Conservation (phyloP, 495 filamentous ascomycete species). For the Daldinia bambusicola region DNA sequence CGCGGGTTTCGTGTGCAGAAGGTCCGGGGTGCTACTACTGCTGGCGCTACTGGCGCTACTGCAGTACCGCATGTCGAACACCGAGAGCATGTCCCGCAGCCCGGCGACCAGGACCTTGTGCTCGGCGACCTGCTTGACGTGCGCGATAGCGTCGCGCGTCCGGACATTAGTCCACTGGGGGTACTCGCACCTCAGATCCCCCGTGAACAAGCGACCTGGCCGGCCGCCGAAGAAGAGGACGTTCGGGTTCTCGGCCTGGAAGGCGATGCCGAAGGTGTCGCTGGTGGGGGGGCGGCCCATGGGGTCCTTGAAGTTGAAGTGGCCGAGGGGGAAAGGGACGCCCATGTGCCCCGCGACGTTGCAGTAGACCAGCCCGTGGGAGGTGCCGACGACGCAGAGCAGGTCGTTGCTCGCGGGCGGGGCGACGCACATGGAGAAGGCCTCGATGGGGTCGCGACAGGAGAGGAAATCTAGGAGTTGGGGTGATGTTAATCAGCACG, state of each 20-base stretch:
- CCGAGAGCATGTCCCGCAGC: slow-evolving; percentile 46
- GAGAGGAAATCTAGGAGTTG: neutral
- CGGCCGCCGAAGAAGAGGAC: slow-evolving; percentile 54
- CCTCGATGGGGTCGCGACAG: neutral
- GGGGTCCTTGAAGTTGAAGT: neutral
- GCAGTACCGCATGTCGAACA: slow-evolving; percentile 55
- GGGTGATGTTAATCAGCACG: neutral
- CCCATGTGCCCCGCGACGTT: neutral
- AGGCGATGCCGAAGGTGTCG: slow-evolving; percentile 45
- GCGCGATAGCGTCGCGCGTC: slow-evolving; percentile 43
- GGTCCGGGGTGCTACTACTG: neutral
- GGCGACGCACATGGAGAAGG: neutral
- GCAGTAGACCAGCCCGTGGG: slow-evolving; percentile 42
- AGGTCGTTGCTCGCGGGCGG: slow-evolving; percentile 33
- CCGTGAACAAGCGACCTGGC: slow-evolving; percentile 43
- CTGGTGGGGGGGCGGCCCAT: slow-evolving; percentile 20
- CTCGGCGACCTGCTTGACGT: slow-evolving; percentile 46
- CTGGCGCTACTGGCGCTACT: too few species aligned
- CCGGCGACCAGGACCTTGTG: slow-evolving; percentile 55
- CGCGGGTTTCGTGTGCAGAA: neutral
- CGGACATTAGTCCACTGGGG: slow-evolving; percentile 33
- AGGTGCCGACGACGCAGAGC: slow-evolving; percentile 49
- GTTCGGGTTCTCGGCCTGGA: slow-evolving; percentile 40
- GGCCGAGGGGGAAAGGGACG: neutral
- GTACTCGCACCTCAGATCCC: slow-evolving; percentile 48